Evolutionary conservation across 176 grass and related monocot species (phyloP).

Genomic region (Musa itinerans): DNA sequence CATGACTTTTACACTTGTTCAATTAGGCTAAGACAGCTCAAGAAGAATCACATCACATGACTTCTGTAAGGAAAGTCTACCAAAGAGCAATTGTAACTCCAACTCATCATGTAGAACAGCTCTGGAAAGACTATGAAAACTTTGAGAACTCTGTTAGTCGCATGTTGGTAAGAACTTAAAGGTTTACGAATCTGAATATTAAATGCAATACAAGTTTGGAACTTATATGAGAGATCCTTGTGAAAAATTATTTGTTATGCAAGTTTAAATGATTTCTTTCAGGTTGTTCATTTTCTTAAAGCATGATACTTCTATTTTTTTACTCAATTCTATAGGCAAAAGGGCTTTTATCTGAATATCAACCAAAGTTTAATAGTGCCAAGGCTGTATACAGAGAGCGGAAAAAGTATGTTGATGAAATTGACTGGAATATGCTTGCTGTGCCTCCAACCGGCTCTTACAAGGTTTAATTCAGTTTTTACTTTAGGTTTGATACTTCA

Average conservation of each 20-base stretch:
- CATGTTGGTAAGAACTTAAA: constrained; percentile 47
- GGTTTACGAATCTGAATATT: background rate
- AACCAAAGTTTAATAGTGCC: constrained; percentile 95
- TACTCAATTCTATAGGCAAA: constrained; percentile 56
- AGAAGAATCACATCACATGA: constrained; percentile 86
- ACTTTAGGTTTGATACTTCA: background rate
- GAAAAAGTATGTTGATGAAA: constrained; percentile 89
- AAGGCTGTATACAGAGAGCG: constrained; percentile 92
- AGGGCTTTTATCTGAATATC: constrained; percentile 94
- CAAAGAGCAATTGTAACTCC: constrained; percentile 95
- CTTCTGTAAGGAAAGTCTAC: constrained; percentile 73
- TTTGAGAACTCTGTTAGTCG: constrained; percentile 97
- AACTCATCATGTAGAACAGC: constrained; percentile 78
- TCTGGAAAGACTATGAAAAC: constrained; percentile 93
- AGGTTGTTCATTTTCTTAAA: background rate
- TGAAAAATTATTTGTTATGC: background rate
- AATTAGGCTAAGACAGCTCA: constrained; percentile 45
- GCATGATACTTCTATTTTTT: background rate
- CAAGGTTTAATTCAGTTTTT: constrained; percentile 38
- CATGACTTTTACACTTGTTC: constrained; percentile 15
- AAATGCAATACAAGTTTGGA: background rate
- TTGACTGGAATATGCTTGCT: constrained; percentile 90
- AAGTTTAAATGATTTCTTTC: too few relatives aligned
- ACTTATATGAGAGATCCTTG: background rate
- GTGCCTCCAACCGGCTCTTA: constrained; percentile 63